Conservation (phyloP, 495 filamentous ascomycete genomes). For the Aspergillus carlsbadensis region DNA sequence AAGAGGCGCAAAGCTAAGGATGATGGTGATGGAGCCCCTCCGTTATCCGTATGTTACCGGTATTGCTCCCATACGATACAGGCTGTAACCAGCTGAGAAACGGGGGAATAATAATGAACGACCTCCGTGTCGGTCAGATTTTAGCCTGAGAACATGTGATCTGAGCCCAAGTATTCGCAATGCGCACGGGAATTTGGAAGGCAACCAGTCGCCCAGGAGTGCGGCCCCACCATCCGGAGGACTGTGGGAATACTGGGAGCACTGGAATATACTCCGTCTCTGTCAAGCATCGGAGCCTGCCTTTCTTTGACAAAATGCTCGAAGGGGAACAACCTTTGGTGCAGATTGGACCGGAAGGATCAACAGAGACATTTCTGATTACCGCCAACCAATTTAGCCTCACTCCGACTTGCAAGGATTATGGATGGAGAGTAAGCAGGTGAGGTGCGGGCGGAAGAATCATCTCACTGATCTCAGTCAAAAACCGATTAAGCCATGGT, state of each 20-base stretch:
- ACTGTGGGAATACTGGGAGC: conserved; percentile 8
- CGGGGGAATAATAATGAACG: not conserved
- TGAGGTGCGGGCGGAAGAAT: not conserved
- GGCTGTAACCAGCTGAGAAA: not conserved
- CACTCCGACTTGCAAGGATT: conserved; percentile 6
- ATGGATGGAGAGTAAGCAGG: no score
- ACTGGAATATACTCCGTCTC: not conserved
- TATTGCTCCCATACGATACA: not conserved
- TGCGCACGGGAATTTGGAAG: conserved; percentile 2
- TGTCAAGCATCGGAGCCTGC: not conserved
- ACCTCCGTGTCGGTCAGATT: conserved; percentile 13
- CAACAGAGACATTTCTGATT: not conserved
- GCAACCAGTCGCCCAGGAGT: conserved; percentile 14
- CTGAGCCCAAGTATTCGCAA: conserved; percentile 16
- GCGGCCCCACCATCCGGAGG: conserved; percentile 42
- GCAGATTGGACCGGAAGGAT: conserved; percentile 6
- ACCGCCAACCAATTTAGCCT: conserved; percentile 4
- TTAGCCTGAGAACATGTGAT: conserved; percentile 23
- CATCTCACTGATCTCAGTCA: no score
- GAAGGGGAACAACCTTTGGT: not conserved
- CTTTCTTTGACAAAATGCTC: not conserved
- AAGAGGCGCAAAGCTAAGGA: conserved; percentile 8
- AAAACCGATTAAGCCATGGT: conserved; percentile 8
- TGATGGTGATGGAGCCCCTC: not conserved
- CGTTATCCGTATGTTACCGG: not conserved